These are phyloP conservation scores for Theileria parva DNA, from an alignment of 169 alveolate species.

Conservation along the genomic window DNA sequence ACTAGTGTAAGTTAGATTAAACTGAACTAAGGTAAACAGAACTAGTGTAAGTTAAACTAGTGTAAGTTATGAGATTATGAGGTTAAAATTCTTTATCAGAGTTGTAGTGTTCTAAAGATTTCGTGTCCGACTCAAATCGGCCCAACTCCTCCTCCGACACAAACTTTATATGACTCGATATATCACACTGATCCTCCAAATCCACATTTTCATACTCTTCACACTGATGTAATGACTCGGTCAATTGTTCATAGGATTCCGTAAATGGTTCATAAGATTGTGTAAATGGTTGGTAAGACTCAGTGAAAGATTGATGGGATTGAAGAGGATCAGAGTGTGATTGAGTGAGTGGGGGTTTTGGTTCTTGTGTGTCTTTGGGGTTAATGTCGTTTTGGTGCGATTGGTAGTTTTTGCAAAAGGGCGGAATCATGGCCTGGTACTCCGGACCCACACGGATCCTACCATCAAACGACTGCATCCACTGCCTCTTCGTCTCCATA, in stretches of 20 bases:
- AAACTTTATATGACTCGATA: slow-evolving; percentile 7
- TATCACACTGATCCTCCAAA: no score
- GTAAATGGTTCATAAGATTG: neutral
- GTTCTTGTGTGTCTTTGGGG: neutral
- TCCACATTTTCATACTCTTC: no score
- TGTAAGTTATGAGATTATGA: no score
- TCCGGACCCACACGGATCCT: slow-evolving; percentile 66
- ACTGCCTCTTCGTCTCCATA: slow-evolving; percentile 41
- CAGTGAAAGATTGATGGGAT: neutral
- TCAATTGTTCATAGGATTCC: neutral
- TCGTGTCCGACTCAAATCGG: neutral
- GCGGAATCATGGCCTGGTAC: slow-evolving; percentile 71
- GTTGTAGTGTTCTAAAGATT: neutral
- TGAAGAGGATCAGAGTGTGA: neutral
- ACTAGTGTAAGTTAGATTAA: no score
- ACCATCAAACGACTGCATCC: slow-evolving; percentile 65
- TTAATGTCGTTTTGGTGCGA: slow-evolving; percentile 22
- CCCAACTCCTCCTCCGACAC: slow-evolving; percentile 2
- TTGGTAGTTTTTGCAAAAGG: slow-evolving; percentile 31
- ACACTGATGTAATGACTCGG: no score
- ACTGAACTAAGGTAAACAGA: no score
- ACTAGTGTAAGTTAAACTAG: no score
- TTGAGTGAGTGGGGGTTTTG: neutral
- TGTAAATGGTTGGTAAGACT: neutral
- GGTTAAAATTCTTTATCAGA: slow-evolving; percentile 4